Evolutionary conservation across 106 monocot genomes (phyloP).

Genomic region (Platanthera guangdongensis): DNA sequence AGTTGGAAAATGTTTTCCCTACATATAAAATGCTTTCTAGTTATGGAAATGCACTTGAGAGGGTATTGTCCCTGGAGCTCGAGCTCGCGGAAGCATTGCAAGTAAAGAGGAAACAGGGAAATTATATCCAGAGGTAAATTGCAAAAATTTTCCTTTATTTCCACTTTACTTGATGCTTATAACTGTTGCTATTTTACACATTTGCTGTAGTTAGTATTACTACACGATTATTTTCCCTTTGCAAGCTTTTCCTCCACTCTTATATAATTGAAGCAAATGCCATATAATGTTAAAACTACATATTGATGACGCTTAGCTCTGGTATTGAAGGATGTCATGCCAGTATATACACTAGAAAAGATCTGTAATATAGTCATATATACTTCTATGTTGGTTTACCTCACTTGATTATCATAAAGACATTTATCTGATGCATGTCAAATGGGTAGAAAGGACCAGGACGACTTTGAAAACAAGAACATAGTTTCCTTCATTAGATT

Average conservation of each 20-base stretch:
- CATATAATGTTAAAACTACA: too few relatives aligned
- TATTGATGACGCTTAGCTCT: too few relatives aligned
- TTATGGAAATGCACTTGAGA: conserved; percentile 67
- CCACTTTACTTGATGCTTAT: background rate
- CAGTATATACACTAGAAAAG: too few relatives aligned
- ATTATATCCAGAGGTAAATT: conserved; percentile 59
- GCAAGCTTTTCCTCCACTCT: background rate
- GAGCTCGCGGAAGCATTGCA: conserved; percentile 86
- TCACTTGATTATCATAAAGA: too few relatives aligned
- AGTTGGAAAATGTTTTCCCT: conserved; percentile 59
- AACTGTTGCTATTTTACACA: background rate
- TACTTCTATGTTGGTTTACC: too few relatives aligned
- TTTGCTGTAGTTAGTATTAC: background rate
- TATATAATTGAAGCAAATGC: background rate
- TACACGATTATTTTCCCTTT: background rate
- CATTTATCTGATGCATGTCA: too few relatives aligned
- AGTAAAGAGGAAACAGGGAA: conserved; percentile 35
- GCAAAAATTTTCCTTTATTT: background rate
- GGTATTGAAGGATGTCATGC: too few relatives aligned
- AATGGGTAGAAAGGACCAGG: too few relatives aligned
- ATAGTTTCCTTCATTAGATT: too few relatives aligned
- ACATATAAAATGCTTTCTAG: conserved; percentile 50
- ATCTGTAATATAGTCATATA: too few relatives aligned
- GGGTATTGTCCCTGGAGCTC: conserved; percentile 82
- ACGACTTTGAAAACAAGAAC: too few relatives aligned